These are phyloP conservation scores for Cutaneotrichosporon cutaneum DNA, from an alignment of 1,284 basidiomycete species.

Conservation along the genomic window DNA sequence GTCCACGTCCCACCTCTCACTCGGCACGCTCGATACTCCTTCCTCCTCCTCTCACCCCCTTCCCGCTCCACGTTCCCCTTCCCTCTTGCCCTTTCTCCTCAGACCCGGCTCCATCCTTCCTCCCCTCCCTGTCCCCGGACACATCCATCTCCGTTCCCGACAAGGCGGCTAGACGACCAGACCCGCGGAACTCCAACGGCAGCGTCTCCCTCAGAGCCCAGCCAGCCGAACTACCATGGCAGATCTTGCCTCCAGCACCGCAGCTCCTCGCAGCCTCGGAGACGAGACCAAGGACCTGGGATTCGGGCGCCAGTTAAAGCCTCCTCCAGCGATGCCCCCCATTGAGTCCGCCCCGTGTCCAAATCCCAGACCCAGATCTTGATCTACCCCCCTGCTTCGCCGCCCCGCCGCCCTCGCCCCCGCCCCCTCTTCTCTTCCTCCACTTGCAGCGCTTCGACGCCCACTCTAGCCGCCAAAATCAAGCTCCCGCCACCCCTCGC, in stretches of 20 bases:
- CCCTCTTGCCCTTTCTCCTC: too few relatives aligned
- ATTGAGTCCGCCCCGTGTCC: not conserved
- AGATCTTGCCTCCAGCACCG: not conserved
- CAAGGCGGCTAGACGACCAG: not conserved
- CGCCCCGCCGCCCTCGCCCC: not conserved
- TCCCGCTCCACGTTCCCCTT: not conserved
- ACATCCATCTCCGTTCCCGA: not conserved
- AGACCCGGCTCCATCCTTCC: not conserved
- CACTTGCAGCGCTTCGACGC: not conserved
- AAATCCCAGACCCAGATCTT: not conserved
- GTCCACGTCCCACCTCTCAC: too few relatives aligned
- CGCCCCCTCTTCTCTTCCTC: not conserved
- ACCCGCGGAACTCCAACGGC: too few relatives aligned
- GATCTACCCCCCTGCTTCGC: not conserved
- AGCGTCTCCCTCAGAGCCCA: too few relatives aligned
- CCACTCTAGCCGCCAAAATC: not conserved
- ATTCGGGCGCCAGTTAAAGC: not conserved
- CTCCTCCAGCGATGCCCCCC: not conserved
- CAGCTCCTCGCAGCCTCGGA: not conserved
- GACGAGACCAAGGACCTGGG: not conserved
- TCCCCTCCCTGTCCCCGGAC: not conserved
- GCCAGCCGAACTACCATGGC: not conserved
- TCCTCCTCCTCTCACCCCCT: not conserved
- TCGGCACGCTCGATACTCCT: not conserved
- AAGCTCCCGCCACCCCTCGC: not conserved